Evolutionary conservation across 2,329 filamentous ascomycete species (phyloP), one percentile per base, ranked within the genome.

Genomic region (Calonectria montana): DNA sequence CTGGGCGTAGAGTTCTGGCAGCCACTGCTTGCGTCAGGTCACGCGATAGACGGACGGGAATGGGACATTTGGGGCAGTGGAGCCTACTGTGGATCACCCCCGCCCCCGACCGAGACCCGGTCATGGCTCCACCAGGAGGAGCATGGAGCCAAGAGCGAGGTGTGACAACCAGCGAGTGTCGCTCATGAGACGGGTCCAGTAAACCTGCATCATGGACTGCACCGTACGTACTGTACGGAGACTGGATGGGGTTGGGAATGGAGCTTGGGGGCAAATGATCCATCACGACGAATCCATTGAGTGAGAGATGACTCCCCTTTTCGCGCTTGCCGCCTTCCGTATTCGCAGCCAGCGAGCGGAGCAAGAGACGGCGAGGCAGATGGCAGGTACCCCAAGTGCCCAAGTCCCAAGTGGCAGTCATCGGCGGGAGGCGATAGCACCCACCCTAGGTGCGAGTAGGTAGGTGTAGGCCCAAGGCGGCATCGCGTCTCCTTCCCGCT

Each of bases 11-110:
- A 76, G 73, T 78, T 79, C 70, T 67, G 66, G 62, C 72, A 72
- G 65, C 68, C 68, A 76, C 77, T 78, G 76, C 71, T 80, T 81
- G 79, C 79, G 79, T 77, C 77, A 78, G 79, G 79, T 81, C 79
- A 81, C 79, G 79, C 79, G 79, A 81, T 81, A 69, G 63, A 76
- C 71, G 71, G 74, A 73, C 70, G 74, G 75, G 73, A 65, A 77
- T 80, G 77, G 74, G 77, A 62, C 72, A 73, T 75, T 35, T 37
- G 15, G 15, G 43, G 39, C 39, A 70, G 65, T 67, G 71, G 69
- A 65, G 45, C 18, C n/a, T 25, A n/a, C n/a, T 37, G 71, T 67
- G 63, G 66, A 65, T 45, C 48, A 61, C 48, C 66, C 53, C 62
- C 37, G 43, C 65, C 59, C 37, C 65, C 64, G 69, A 68, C 69